Evolutionary conservation across 306 rosid species (phyloP), one percentile per base, ranked within the genome.

Genomic region (Begonia peltatifolia): DNA sequence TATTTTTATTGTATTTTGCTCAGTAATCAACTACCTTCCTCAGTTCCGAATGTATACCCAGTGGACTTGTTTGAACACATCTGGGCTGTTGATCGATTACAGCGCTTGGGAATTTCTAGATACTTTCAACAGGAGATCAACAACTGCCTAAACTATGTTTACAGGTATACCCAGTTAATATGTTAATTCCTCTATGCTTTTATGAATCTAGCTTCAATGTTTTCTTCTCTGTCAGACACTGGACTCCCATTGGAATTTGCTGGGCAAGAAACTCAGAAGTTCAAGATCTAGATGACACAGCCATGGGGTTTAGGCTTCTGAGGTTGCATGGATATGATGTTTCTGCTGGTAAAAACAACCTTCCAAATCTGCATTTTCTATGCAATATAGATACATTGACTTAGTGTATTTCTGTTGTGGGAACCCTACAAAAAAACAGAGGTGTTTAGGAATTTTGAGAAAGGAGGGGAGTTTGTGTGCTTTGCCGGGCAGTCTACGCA

Each of bases 41-140:
- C 54, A 92, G 99, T 83, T 11, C 99, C 99, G 17, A 83, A 75
- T 12, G 94, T 79, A 44, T 81, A 81, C 58, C 99, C 96, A 0
- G 94, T 92, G 36, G 99, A 92, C 55, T 51, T 83, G 83, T 92
- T 92, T 49, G 99, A 92, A 55, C 93, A 79, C 43, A 64, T 81
- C 46, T 92, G 99, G 99, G 64, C 53, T 20, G 87, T 71, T 41
- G 99, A 87, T 70, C 78, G 99, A n/a, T 47, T 92, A n/a, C 80
- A 81, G 46, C 86, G 99, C 25, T 75, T 92, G 0, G 99, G 99
- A 66, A 66, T 92, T 53, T 83, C 92, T 0, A 68, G 83, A 43
- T 83, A 53, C 63, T 83, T 92, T 60, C 50, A 69, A 60, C 58
- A 64, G 36, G 83, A 83, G 69, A 73, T 87, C 16, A 64, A 72